phyloP scores from a whole-genome alignment of 2,329 filamentous ascomycete genomes.

The Pestalotiopsis sp. region DNA sequence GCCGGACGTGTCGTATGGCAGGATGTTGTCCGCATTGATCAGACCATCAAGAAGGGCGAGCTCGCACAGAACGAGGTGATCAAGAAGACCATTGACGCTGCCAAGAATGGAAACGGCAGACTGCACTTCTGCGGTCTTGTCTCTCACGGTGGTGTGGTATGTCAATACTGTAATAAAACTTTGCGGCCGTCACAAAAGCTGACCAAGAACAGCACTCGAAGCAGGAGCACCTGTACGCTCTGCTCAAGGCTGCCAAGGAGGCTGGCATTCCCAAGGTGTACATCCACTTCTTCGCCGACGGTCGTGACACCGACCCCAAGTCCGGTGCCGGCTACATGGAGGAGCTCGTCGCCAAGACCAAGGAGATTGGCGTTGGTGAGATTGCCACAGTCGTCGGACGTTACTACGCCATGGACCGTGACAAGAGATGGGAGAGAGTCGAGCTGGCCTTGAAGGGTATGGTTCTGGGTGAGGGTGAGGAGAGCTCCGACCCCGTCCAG shows the following conservation, averaged over 20 bases:
- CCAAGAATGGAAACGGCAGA: conserved; percentile 86
- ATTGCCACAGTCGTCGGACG: conserved; percentile 92
- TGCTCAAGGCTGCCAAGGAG: conserved; percentile 89
- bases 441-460: conserved; percentile 89
- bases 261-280: conserved; percentile 87
- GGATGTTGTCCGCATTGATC: conserved; percentile 95
- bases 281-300: conserved; percentile 99
- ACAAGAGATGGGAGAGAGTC: conserved; percentile 97
- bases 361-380: conserved; percentile 85
- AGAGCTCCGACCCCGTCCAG: conserved; percentile 80
- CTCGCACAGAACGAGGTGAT: conserved; percentile 77
- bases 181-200: conserved; percentile 13
- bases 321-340: conserved; percentile 87
- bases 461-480: conserved; percentile 84
- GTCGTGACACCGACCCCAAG: conserved; percentile 97
- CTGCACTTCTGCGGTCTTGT: conserved; percentile 91
- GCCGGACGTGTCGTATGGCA: conserved; percentile 98
- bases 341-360: conserved; percentile 76
- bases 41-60: conserved; percentile 84
- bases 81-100: conserved; percentile 73
- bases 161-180: conserved; percentile 44
- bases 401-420: conserved; percentile 99
- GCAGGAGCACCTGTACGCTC: conserved; percentile 87
- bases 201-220: conserved; percentile 71
- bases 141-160: conserved; percentile 85